Conservation (phyloP, 73 alveolate species). For the Tetrahymena borealis region DNA sequence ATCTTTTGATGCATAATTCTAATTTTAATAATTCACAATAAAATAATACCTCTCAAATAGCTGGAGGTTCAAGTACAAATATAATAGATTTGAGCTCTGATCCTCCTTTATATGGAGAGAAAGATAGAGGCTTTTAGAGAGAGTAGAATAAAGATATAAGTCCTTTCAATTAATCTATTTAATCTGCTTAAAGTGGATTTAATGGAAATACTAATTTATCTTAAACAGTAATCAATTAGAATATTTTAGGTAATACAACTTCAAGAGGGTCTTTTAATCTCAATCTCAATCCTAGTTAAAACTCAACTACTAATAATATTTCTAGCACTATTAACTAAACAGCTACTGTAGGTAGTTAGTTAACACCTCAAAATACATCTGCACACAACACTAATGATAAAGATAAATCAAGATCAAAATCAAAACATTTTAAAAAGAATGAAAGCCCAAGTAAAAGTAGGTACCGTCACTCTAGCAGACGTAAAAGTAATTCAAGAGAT, state of each 20-base stretch:
- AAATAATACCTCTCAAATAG: not conserved
- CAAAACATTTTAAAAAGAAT: not conserved
- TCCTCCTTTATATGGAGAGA: not conserved
- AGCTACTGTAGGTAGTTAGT: not conserved
- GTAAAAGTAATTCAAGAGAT: not conserved
- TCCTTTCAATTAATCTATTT: not conserved
- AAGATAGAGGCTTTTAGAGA: not conserved
- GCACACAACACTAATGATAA: not conserved
- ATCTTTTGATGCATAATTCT: not conserved
- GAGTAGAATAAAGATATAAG: not conserved
- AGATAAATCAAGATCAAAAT: not conserved
- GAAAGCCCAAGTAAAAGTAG: not conserved
- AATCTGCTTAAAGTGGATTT: not conserved
- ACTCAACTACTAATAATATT: too few species aligned
- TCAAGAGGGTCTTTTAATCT: too few species aligned
- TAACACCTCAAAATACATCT: not conserved
- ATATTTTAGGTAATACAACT: too few species aligned
- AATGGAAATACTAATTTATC: not conserved
- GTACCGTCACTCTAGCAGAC: not conserved
- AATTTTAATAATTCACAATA: not conserved
- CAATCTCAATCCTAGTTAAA: too few species aligned
- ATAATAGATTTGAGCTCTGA: not conserved
- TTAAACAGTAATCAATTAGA: too few species aligned
- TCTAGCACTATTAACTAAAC: too few species aligned
- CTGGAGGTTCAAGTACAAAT: not conserved